Base-by-base conservation (phyloP, 257 asterid genomes). In the Capsicum baccatum region DNA sequence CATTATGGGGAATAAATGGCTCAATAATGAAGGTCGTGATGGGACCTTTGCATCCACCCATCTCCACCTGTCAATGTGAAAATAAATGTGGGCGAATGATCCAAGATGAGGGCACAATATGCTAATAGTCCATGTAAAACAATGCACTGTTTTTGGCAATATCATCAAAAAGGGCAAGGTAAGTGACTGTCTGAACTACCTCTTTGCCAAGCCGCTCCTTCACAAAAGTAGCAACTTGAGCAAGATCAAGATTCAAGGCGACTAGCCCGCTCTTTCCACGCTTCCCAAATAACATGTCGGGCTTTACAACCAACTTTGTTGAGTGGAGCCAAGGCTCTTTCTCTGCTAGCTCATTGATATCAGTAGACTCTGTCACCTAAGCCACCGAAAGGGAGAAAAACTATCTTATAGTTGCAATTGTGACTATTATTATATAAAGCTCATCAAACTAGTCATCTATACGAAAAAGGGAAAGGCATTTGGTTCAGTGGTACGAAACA, bases 41-140 rank as follows among this genome's bases (percentile, higher is more conserved):
- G 37, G 99, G 98, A 42, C 97, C 99, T 90, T 89, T 93, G 94
- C 98, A 96, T 21, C 99, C 98, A 3, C 96, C 94, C 97, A 96
- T 96, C 92, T 96, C 98, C 26, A 96, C 93, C 98, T 95, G 92
- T 85, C 82, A 37, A 81, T 70, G 59, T n/a, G 59, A 73, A 78
- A 85, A 47, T n/a, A 57, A 33, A 69, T 11, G 16, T 63, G 69
- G 78, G 86, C 48, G 80, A 83, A 79, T 59, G 47, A 69, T 12
- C 55, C 54, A 3, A 52, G 39, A 14, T 26, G 3, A 76, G 0
- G 59, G 21, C 8, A 48, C 62, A 50, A 50, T 21, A 48, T 1
- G 80, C 21, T 48, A 21, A 50, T 74, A 50, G 80, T 73, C 17
- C 6, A 42, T 6, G 11, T n/a, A 62, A 44, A 44, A 44, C 67